Conservation (phyloP, 306 rosid species). For the Calophaca sinica region DNA sequence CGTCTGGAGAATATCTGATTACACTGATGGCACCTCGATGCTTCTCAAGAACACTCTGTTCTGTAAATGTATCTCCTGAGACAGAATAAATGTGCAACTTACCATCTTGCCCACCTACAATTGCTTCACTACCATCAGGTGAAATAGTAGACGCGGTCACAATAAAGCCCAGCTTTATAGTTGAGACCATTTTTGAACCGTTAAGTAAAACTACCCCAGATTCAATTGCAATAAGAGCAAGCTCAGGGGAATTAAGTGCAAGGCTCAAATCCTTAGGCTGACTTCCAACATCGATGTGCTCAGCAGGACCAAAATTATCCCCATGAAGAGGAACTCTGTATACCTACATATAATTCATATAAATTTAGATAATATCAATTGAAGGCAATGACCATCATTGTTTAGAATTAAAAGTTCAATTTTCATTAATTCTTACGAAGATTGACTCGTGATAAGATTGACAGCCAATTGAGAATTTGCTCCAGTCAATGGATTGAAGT, state of each 20-base stretch:
- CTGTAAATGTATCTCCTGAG: slow-evolving; percentile 72
- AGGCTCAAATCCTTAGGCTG: slow-evolving; percentile 90
- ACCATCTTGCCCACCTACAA: slow-evolving; percentile 93
- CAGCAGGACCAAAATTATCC: slow-evolving; percentile 78
- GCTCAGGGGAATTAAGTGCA: slow-evolving; percentile 72
- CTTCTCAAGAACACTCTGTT: slow-evolving; percentile 82
- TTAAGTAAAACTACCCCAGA: slow-evolving; percentile 83
- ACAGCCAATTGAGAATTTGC: slow-evolving; percentile 15
- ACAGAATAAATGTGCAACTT: slow-evolving; percentile 81
- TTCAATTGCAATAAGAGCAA: slow-evolving; percentile 81
- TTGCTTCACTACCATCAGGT: slow-evolving; percentile 94
- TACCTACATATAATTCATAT: slow-evolving; percentile 56
- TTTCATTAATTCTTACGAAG: slow-evolving; percentile 19
- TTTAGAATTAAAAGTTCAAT: slow-evolving; percentile 21
- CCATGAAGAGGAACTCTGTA: slow-evolving; percentile 76
- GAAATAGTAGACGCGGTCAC: slow-evolving; percentile 80
- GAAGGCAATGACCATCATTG: slow-evolving; percentile 13
- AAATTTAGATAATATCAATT: slow-evolving; percentile 21
- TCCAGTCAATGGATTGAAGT: neutral
- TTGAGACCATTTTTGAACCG: slow-evolving; percentile 69
- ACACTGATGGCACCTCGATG: slow-evolving; percentile 93
- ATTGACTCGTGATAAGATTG: neutral
- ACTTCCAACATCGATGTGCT: slow-evolving; percentile 86
- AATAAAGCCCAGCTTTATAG: slow-evolving; percentile 72
- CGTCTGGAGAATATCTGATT: slow-evolving; percentile 85